Evolutionary conservation across 2,329 filamentous ascomycete genomes (phyloP).

Genomic region (Nothomitra cinnamomea): DNA sequence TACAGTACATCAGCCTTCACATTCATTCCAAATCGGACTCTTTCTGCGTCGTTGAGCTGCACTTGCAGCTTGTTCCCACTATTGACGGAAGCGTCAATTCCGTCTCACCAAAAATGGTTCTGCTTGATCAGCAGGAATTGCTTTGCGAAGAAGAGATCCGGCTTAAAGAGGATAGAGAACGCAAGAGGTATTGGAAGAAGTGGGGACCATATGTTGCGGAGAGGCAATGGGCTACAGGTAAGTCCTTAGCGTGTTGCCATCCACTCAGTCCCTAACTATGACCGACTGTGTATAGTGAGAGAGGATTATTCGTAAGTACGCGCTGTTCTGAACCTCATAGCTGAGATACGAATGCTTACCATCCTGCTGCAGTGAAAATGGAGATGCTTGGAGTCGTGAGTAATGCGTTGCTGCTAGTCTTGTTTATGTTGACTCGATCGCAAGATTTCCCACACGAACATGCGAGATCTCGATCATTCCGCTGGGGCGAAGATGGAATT

Average conservation of each 20-base stretch:
- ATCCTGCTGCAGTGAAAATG: conserved; percentile 44
- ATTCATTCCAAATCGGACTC: too few species aligned
- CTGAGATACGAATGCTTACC: conserved; percentile 7
- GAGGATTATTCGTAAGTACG: conserved; percentile 68
- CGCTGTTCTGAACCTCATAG: conserved; percentile 2
- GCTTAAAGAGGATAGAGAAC: conserved; percentile 68
- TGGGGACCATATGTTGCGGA: conserved; percentile 92
- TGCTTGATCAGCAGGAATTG: conserved; percentile 76
- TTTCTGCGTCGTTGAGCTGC: too few species aligned
- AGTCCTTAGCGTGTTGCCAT: neutral
- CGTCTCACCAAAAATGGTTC: conserved; percentile 46
- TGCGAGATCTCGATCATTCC: conserved; percentile 71
- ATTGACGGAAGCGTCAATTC: too few species aligned
- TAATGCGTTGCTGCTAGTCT: conserved; percentile 14
- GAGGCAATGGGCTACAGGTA: conserved; percentile 88
- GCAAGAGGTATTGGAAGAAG: conserved; percentile 91
- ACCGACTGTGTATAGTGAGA: conserved; percentile 38
- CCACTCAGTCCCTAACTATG: neutral
- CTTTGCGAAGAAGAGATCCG: conserved; percentile 82
- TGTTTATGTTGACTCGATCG: neutral
- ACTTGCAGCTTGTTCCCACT: too few species aligned
- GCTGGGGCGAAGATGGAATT: conserved; percentile 96
- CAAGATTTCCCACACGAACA: conserved; percentile 91
- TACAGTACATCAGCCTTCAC: too few species aligned
- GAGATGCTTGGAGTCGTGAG: conserved; percentile 91